Evolutionary conservation across 2,329 filamentous ascomycete species (phyloP), one percentile per base, ranked within the genome.

Genomic region (Neocucurbitaria cava): DNA sequence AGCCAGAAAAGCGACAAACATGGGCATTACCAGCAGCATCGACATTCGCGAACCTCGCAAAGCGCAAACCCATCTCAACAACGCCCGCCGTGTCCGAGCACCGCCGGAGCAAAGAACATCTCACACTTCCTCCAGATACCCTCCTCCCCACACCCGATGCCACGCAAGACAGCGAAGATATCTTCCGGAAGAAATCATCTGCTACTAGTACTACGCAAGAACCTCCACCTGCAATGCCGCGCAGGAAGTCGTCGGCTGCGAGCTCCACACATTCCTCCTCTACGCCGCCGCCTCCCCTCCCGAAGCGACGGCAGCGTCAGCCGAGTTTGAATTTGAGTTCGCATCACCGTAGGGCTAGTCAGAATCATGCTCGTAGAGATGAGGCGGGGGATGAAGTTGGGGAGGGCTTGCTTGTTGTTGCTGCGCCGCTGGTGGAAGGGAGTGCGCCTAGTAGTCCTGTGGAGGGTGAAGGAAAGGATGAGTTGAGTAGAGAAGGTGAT

Each of bases 11-110:
- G 67, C 83, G 66, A 33, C 69, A 61, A 23, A 64, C 60, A 8
- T 71, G 83, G 82, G 43, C 79, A 83, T 17, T 83, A 81, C 54
- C 80, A 80, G 15, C 80, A 80, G 24, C 80, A 31, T 65, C 69
- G 1, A 66, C 70, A 5, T 62, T 74, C 40, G 70, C 65, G 6
- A 74, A 68, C 43, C 58, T 87, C 1, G 85, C 87, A 3, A 88
- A 85, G 69, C 81, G 89, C n/a, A 91, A 89, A 65, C 82, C 86
- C 2, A 76, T 89, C 13, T 3, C 42, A 9, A 36, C 43, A 21
- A 26, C 45, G 20, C 40, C 45, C 31, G 30, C 50, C 17, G 28
- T 56, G 1, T 24, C 50, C 20, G 30, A 48, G 51, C 50, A 56
- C 30, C 17, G 58, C 30, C 17, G 48, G 47, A 54, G 53, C 38